Evolutionary conservation across 2,329 filamentous ascomycete species (phyloP).

Genomic region (Atkinsonella texensis): DNA sequence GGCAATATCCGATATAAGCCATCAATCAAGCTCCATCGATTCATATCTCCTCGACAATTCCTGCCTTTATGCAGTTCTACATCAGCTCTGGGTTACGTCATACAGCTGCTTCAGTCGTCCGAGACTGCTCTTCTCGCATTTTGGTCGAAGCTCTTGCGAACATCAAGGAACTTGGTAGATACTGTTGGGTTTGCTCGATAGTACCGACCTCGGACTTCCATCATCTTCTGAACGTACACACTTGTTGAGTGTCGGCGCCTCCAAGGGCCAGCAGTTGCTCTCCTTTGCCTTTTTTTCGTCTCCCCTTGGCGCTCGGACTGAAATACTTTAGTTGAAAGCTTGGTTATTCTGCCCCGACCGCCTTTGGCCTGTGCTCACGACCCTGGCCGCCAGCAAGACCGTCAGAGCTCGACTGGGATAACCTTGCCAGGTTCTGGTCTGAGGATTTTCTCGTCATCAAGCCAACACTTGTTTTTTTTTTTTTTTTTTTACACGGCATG

Average conservation of each 20-base stretch:
- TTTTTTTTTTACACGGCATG: conserved; percentile 13
- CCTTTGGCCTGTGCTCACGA: not conserved
- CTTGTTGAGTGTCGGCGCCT: not conserved
- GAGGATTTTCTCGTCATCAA: not conserved
- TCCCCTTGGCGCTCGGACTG: not conserved
- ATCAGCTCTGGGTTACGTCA: not conserved
- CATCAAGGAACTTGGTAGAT: not conserved
- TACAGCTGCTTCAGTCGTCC: not conserved
- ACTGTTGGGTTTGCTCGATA: not conserved
- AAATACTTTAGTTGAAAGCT: not conserved
- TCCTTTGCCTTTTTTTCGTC: not conserved
- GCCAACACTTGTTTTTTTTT: conserved; percentile 3
- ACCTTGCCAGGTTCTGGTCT: not conserved
- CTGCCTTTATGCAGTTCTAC: not conserved
- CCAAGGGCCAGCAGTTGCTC: not conserved
- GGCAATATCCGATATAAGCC: not conserved
- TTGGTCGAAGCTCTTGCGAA: not conserved
- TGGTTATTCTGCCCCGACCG: not conserved
- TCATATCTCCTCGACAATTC: not conserved
- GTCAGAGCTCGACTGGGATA: not conserved
- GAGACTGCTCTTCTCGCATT: not conserved
- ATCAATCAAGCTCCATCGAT: not conserved
- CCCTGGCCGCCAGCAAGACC: not conserved
- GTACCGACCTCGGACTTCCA: not conserved
- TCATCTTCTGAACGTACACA: not conserved